phyloP scores from a whole-genome alignment of 495 filamentous ascomycete genomes.

The Hamigera avellanea region DNA sequence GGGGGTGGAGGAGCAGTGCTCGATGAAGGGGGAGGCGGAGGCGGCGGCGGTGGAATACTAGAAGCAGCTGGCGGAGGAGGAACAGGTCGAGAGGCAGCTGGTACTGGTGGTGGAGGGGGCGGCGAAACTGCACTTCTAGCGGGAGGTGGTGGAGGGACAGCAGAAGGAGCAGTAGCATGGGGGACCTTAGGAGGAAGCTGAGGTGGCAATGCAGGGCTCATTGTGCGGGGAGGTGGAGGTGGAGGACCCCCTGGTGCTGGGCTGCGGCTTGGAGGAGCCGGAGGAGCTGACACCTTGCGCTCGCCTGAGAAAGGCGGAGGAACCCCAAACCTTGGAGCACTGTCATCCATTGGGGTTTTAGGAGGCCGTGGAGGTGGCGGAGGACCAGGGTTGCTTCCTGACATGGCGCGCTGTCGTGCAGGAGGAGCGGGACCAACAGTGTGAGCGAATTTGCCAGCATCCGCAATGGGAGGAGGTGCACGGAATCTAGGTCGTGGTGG shows the following conservation, averaged over 20 bases:
- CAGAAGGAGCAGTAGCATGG: constrained; percentile 18
- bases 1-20: constrained; percentile 18
- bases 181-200: constrained; percentile 65
- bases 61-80: constrained; percentile 19
- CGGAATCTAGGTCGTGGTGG: constrained; percentile 49
- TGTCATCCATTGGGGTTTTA: constrained; percentile 71
- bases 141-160: constrained; percentile 49
- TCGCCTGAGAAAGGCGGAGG: constrained; percentile 74
- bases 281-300: constrained; percentile 50
- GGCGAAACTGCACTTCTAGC: constrained; percentile 34
- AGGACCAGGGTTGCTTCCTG: constrained; percentile 54
- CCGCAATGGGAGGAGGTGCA: constrained; percentile 74
- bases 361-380: constrained; percentile 80
- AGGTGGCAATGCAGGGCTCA: constrained; percentile 42
- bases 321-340: constrained; percentile 53
- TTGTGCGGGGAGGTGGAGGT: constrained; percentile 56
- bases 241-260: constrained; percentile 43
- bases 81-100: constrained; percentile 20
- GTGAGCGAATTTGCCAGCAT: constrained; percentile 71
- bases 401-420: constrained; percentile 43
- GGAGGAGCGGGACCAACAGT: constrained; percentile 40
- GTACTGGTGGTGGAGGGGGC: constrained; percentile 40
- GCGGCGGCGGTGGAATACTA: constrained; percentile 21
- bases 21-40: constrained; percentile 16
- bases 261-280: constrained; percentile 65